Percentiles rank a stretch among this genome's conserved stretches.
Evolutionary conservation across 306 rosid genomes (phyloP).

Genomic region (Arachis stenosperma): DNA sequence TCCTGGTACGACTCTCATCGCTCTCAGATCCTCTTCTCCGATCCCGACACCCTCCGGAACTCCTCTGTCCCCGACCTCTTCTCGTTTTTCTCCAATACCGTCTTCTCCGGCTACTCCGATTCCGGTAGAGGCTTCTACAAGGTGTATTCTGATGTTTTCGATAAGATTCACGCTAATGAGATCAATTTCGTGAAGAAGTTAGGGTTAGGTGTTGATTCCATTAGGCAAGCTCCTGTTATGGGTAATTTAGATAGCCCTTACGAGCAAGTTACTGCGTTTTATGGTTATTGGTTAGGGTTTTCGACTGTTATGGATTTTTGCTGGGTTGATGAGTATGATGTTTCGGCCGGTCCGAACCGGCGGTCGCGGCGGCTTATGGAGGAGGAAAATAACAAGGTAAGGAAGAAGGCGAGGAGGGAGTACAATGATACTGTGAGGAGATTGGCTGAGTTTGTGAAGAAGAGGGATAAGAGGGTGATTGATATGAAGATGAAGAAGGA

Average conservation of each 20-base stretch:
- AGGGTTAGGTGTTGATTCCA: conserved; percentile 61
- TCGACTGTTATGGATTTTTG: conserved; percentile 85
- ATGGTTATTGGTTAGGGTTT: conserved; percentile 80
- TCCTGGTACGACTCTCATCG: conserved; percentile 99
- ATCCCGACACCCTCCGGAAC: conserved; percentile 51
- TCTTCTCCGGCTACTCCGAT: conserved; percentile 70
- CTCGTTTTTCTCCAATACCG: conserved; percentile 88
- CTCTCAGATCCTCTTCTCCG: conserved; percentile 86
- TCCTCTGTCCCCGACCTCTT: conserved; percentile 76
- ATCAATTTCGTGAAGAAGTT: conserved; percentile 62
- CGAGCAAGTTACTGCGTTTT: conserved; percentile 81
- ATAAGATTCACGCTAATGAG: conserved; percentile 70
- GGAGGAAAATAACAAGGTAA: conserved; percentile 87
- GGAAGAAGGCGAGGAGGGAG: conserved; percentile 90
- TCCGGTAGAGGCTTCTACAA: conserved; percentile 70
- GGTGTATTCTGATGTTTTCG: conserved; percentile 73
- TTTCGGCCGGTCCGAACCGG: conserved; percentile 73
- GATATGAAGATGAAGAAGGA: conserved; percentile 84
- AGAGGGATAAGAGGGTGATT: conserved; percentile 94
- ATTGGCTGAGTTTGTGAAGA: conserved; percentile 91
- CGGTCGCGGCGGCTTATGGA: conserved; percentile 87
- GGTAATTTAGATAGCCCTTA: conserved; percentile 83
- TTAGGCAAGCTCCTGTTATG: conserved; percentile 76
- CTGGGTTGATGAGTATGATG: conserved; percentile 89
- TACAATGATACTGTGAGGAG: conserved; percentile 88